A percentile compares a stretch with the other conserved stretches of the same genome.
These are phyloP conservation scores for Anthracocystis panici-leucophaei DNA, from an alignment of 1,284 basidiomycete genomes.

Conservation along the genomic window DNA sequence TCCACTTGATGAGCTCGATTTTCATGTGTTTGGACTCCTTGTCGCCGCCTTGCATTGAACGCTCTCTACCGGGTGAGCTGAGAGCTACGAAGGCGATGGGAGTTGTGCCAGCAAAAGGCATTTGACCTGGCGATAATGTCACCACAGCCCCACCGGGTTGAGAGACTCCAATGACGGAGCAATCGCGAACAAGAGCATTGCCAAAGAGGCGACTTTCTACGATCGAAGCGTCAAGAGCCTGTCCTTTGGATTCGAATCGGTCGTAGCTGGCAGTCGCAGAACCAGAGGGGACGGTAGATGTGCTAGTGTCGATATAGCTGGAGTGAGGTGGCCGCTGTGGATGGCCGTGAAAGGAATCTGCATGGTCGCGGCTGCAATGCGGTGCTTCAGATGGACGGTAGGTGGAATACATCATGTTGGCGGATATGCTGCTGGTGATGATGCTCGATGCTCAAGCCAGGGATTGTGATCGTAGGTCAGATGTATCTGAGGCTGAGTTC, in stretches of 20 bases:
- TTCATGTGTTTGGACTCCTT: constrained; percentile 49
- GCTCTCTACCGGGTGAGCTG: constrained; percentile 29
- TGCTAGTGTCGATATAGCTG: neutral
- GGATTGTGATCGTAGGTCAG: neutral
- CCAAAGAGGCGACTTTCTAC: constrained; percentile 26
- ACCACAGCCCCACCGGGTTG: constrained; percentile 19
- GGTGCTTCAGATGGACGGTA: constrained; percentile 23
- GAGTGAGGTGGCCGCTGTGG: neutral
- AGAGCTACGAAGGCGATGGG: constrained; percentile 42
- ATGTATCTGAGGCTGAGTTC: neutral
- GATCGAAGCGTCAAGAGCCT: constrained; percentile 16
- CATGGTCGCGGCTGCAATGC: constrained; percentile 10
- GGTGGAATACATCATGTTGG: constrained; percentile 26
- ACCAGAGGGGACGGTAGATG: constrained; percentile 7
- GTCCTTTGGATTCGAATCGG: constrained; percentile 28
- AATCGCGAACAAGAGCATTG: constrained; percentile 44
- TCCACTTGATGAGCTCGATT: constrained; percentile 35
- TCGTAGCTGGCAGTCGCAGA: constrained; percentile 12
- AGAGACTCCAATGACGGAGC: constrained; percentile 38
- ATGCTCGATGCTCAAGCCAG: neutral
- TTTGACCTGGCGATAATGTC: constrained; percentile 8
- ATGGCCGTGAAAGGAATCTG: constrained; percentile 9
- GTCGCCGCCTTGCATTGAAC: constrained; percentile 42
- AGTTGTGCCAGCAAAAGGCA: neutral
- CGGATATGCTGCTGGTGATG: neutral